Conservation (phyloP, 2,329 filamentous ascomycete species). For the Aureobasidium namibiae region DNA sequence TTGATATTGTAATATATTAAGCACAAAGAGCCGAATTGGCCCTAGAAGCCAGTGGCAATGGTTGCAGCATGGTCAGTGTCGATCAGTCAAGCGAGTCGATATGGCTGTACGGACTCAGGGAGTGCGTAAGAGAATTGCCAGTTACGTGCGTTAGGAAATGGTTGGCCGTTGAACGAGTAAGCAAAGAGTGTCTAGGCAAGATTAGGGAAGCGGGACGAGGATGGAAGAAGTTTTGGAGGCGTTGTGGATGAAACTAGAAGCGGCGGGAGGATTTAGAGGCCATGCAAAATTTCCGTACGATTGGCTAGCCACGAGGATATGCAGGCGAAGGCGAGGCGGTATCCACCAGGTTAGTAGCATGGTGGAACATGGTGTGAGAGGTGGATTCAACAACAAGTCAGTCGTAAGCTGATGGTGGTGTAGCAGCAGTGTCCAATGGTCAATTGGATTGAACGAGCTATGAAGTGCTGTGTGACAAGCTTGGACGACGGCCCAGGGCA, state of each 20-base stretch:
- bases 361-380: neutral
- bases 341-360: neutral
- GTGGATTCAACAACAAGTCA: neutral
- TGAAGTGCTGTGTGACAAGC: neutral
- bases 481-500: neutral
- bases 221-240: neutral
- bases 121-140: neutral
- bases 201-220: neutral
- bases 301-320: neutral
- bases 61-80: neutral
- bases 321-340: neutral
- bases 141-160: neutral
- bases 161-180: neutral
- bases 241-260: slow-evolving; percentile 6
- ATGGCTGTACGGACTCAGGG: neutral
- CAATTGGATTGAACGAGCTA: neutral
- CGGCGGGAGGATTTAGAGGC: neutral
- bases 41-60: neutral
- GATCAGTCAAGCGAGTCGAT: neutral
- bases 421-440: neutral
- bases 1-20: slow-evolving; percentile 3
- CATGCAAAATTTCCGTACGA: slow-evolving; percentile 6
- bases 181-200: neutral
- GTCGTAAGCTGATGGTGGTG: neutral
- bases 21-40: neutral